Conservation (phyloP, 768 basidiomycete species). For the Symmetrospora coprosmae region DNA sequence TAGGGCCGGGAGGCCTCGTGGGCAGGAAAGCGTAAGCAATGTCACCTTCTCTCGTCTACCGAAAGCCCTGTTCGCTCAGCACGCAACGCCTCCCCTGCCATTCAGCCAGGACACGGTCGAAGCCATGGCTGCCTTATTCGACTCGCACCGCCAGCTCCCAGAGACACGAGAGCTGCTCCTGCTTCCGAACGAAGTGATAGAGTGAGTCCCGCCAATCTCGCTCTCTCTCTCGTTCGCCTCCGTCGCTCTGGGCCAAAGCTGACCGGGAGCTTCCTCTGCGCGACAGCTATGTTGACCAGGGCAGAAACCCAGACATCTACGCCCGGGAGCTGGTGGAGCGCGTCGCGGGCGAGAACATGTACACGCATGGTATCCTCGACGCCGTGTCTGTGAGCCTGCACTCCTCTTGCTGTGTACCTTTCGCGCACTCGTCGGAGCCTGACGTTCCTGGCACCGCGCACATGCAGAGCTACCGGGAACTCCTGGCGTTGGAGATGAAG, state of each 20-base stretch:
- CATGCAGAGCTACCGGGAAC: neutral
- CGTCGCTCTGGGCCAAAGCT: neutral
- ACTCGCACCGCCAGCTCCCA: neutral
- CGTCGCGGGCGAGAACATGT: constrained; percentile 33
- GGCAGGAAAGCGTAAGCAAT: constrained; percentile 6
- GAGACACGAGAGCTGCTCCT: neutral
- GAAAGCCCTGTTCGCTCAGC: no score
- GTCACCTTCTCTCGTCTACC: neutral
- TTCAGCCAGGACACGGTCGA: constrained; percentile 14
- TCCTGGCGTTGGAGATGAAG: constrained; percentile 11
- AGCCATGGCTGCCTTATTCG: constrained; percentile 13
- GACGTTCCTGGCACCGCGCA: neutral
- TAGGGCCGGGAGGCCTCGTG: neutral
- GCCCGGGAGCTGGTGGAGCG: constrained; percentile 31
- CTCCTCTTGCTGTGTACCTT: neutral
- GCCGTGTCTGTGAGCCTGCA: constrained; percentile 26
- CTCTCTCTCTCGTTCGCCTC: neutral
- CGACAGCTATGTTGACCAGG: constrained; percentile 29
- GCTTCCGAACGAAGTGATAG: constrained; percentile 13
- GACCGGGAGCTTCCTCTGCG: neutral
- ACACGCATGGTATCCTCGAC: constrained; percentile 32
- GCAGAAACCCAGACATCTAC: constrained; percentile 32
- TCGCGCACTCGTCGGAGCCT: neutral
- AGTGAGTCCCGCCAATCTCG: neutral
- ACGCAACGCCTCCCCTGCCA: no score